phyloP scores from a whole-genome alignment of 768 basidiomycete genomes.

The Auricularia sp. region DNA sequence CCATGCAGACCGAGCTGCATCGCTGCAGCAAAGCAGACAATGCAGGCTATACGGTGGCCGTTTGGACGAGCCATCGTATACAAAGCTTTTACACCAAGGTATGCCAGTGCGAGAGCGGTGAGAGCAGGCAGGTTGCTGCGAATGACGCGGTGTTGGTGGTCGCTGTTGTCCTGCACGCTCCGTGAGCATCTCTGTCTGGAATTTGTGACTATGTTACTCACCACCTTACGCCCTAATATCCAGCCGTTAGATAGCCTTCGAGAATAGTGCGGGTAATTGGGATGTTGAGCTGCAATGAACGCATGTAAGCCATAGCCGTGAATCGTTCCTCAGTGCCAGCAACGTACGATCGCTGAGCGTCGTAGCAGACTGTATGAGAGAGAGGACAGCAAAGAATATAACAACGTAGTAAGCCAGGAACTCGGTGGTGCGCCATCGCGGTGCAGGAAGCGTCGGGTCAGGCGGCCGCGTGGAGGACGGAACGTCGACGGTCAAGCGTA shows the following conservation, averaged over 20 bases:
- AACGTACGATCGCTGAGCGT: conserved; percentile 61
- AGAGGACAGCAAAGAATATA: conserved; percentile 53
- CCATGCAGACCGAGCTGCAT: conserved; percentile 76
- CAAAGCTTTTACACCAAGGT: conserved; percentile 45
- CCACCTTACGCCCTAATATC: conserved; percentile 70
- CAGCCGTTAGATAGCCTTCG: conserved; percentile 59
- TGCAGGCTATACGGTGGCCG: conserved; percentile 43
- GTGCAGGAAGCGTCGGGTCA: conserved; percentile 21
- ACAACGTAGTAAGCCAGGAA: conserved; percentile 30
- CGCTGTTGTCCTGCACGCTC: conserved; percentile 74
- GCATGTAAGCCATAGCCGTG: conserved; percentile 4
- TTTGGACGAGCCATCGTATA: conserved; percentile 24
- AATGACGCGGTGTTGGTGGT: conserved; percentile 83
- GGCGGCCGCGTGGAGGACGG: background rate
- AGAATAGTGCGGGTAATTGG: conserved; percentile 58
- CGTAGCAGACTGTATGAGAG: conserved; percentile 57
- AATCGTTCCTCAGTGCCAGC: conserved; percentile 11
- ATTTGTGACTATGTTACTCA: conserved; percentile 23
- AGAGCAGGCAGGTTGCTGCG: conserved; percentile 68
- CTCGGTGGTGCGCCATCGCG: conserved; percentile 74
- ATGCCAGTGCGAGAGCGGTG: conserved; percentile 35
- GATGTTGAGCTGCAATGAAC: conserved; percentile 46
- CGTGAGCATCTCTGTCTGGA: background rate
- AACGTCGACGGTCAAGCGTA: background rate
- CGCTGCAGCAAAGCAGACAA: conserved; percentile 46